phyloP scores from a whole-genome alignment of 2,329 filamentous ascomycete genomes.

The Paradendryphiella salina region DNA sequence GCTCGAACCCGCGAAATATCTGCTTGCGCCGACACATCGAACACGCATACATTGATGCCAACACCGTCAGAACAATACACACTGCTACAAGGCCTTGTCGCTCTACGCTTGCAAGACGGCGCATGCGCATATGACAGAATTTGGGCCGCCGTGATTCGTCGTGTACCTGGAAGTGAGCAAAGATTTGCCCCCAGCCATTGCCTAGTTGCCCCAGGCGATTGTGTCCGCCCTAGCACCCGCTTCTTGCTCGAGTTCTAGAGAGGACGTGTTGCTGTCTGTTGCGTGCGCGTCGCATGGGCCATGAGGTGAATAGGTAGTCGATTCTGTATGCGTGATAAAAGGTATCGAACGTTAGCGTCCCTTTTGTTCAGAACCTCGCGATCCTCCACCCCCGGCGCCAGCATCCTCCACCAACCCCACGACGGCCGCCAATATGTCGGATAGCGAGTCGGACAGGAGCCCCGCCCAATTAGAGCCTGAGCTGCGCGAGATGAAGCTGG shows the following conservation, averaged over 20 bases:
- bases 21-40: slow-evolving; percentile 15
- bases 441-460: slow-evolving; percentile 41
- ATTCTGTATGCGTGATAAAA: slow-evolving; percentile 27
- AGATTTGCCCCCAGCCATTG: slow-evolving; percentile 17
- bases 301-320: slow-evolving; percentile 32
- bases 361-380: slow-evolving; percentile 14
- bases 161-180: slow-evolving; percentile 7
- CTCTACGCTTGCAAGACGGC: slow-evolving; percentile 17
- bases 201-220: neutral
- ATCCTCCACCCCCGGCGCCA: slow-evolving; percentile 10
- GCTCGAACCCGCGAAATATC: slow-evolving; percentile 7
- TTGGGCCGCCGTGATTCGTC: slow-evolving; percentile 4
- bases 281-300: slow-evolving; percentile 19
- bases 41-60: slow-evolving; percentile 22
- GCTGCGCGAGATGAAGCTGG: slow-evolving; percentile 52
- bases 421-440: slow-evolving; percentile 44
- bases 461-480: slow-evolving; percentile 49
- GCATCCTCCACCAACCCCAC: slow-evolving; percentile 20
- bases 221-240: slow-evolving; percentile 3
- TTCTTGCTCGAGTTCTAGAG: neutral
- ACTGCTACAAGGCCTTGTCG: slow-evolving; percentile 1
- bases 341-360: slow-evolving; percentile 23
- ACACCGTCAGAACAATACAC: slow-evolving; percentile 12
- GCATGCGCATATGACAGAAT: slow-evolving; percentile 19
- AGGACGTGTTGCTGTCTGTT: neutral